phyloP scores from a whole-genome alignment of 441 rosid genomes.

The Euphorbia schlechtendalii region DNA sequence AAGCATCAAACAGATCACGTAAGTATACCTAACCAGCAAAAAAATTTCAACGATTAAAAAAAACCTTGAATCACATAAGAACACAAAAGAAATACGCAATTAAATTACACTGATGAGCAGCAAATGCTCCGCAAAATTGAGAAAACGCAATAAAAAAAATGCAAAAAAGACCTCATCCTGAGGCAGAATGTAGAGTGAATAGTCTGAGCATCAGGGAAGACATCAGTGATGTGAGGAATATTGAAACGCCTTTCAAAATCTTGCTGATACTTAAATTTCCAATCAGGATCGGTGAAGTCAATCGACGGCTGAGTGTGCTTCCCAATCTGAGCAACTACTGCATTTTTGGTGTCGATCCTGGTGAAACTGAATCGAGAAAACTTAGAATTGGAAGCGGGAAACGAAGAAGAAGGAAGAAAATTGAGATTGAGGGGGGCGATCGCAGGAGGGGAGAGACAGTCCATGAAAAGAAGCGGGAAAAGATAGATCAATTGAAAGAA shows the following conservation, averaged over 20 bases:
- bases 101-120: background rate
- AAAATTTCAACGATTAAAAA: no score
- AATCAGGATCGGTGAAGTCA: constrained; percentile 65
- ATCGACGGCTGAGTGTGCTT: constrained; percentile 13
- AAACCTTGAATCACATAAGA: background rate
- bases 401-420: constrained; percentile 16
- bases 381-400: constrained; percentile 5
- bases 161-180: constrained; percentile 56
- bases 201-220: constrained; percentile 54
- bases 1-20: background rate
- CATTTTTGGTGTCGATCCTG: background rate
- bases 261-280: constrained; percentile 58
- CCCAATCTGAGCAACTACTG: constrained; percentile 21
- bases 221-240: constrained; percentile 75
- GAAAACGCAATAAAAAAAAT: background rate
- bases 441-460: constrained; percentile 29
- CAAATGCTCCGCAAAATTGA: background rate
- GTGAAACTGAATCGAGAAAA: constrained; percentile 11
- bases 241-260: constrained; percentile 66
- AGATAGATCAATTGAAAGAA: background rate
- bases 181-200: constrained; percentile 91
- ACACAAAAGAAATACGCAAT: background rate
- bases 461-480: constrained; percentile 31
- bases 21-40: background rate
- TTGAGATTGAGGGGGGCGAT: constrained; percentile 15